A percentile compares a stretch with the other conserved stretches of the same genome.
These are phyloP conservation scores for Ambrosiella beaveri DNA, from an alignment of 2,329 filamentous ascomycete genomes.

Conservation along the genomic window DNA sequence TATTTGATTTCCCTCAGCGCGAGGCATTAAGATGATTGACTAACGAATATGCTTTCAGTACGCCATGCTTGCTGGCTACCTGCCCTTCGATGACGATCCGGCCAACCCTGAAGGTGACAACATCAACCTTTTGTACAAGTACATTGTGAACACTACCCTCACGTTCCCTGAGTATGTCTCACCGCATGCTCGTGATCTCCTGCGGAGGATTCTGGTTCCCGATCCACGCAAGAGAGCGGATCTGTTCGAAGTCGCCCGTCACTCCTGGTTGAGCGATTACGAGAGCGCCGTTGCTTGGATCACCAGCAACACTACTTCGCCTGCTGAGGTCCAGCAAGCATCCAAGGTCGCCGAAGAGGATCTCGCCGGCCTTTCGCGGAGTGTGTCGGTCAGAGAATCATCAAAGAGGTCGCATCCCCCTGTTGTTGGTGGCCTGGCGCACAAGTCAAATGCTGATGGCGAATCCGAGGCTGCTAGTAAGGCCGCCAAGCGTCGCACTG, in stretches of 20 bases:
- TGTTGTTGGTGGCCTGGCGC: constrained; percentile 44
- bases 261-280: constrained; percentile 96
- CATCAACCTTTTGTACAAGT: constrained; percentile 97
- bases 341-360: constrained; percentile 44
- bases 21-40: not conserved
- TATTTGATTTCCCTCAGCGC: not conserved
- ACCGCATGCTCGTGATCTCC: constrained; percentile 80
- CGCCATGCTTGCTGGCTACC: constrained; percentile 92
- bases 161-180: constrained; percentile 99
- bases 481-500: constrained; percentile 81
- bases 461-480: constrained; percentile 45
- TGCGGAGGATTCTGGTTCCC: constrained; percentile 84
- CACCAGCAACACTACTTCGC: constrained; percentile 81
- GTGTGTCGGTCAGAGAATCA: constrained; percentile 80
- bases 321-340: constrained; percentile 68
- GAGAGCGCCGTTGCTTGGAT: constrained; percentile 95
- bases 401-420: constrained; percentile 41
- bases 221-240: constrained; percentile 90
- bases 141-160: constrained; percentile 90
- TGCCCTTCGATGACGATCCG: constrained; percentile 95
- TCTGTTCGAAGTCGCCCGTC: constrained; percentile 87
- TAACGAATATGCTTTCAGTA: constrained; percentile 41
- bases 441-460: constrained; percentile 55
- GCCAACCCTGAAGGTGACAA: constrained; percentile 98
- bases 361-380: constrained; percentile 52